A percentile compares a stretch with the other conserved stretches of the same genome.
These are phyloP conservation scores for Purpureocillium lavendulum DNA, from an alignment of 2,329 filamentous ascomycete species.

Conservation along the genomic window DNA sequence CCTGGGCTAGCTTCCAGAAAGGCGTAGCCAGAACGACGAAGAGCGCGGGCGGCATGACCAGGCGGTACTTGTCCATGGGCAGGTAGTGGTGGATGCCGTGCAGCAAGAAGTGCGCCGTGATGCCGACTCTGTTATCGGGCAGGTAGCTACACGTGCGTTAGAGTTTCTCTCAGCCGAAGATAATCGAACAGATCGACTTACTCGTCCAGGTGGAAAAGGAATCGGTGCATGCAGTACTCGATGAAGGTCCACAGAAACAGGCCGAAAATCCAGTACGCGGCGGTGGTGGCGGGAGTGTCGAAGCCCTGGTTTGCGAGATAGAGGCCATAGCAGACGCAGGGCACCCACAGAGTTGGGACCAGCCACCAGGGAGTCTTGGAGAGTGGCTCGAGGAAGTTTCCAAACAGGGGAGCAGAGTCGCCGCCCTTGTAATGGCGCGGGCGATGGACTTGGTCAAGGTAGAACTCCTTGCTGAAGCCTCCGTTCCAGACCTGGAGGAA, in stretches of 20 bases:
- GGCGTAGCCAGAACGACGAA: constrained; percentile 77
- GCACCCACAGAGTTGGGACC: constrained; percentile 77
- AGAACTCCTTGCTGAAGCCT: constrained; percentile 91
- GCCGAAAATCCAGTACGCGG: constrained; percentile 60
- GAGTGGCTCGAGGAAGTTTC: constrained; percentile 97
- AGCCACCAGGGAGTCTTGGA: constrained; percentile 93
- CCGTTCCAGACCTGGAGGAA: constrained; percentile 82
- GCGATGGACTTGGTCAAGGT: constrained; percentile 90
- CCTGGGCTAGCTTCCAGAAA: constrained; percentile 87
- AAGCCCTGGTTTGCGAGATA: constrained; percentile 57
- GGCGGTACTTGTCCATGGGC: constrained; percentile 95
- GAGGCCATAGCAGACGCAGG: constrained; percentile 67
- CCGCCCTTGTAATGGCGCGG: constrained; percentile 94
- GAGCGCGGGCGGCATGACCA: constrained; percentile 92
- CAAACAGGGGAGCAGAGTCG: constrained; percentile 85
- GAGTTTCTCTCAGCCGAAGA: constrained; percentile 3
- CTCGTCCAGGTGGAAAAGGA: constrained; percentile 89
- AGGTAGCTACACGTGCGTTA: constrained; percentile 54
- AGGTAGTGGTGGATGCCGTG: constrained; percentile 98
- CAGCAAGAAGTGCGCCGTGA: constrained; percentile 86
- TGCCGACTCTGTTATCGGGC: constrained; percentile 79
- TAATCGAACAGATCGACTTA: constrained; percentile 37
- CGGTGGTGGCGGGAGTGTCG: constrained; percentile 34
- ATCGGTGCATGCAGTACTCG: constrained; percentile 84
- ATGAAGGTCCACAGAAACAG: constrained; percentile 79